Evolutionary conservation across 345 rosid genomes (phyloP).

Genomic region (Gossypium mustelinum): DNA sequence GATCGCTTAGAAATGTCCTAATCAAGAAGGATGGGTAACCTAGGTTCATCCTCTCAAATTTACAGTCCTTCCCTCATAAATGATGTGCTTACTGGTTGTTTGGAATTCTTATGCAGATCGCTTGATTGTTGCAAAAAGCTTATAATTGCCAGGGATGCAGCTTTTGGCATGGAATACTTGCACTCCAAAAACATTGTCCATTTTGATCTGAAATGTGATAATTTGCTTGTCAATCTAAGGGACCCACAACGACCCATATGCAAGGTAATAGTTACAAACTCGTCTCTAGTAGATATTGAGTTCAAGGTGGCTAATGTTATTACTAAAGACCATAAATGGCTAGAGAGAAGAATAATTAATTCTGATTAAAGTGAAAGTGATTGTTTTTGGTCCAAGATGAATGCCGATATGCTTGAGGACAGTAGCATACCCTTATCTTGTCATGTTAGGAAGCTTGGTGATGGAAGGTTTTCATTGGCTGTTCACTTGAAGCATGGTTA

Average conservation of each 20-base stretch:
- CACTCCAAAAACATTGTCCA: slow-evolving; percentile 66
- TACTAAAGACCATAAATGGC: slow-evolving; percentile 5
- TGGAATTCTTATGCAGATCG: slow-evolving; percentile 33
- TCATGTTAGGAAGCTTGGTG: neutral
- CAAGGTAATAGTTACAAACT: slow-evolving; percentile 36
- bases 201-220: slow-evolving; percentile 66
- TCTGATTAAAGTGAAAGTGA: neutral
- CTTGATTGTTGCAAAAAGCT: slow-evolving; percentile 50
- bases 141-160: slow-evolving; percentile 66
- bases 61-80: neutral
- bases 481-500: neutral
- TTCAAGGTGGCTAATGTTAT: neutral
- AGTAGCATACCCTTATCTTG: neutral
- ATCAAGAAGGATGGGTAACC: slow-evolving; percentile 52
- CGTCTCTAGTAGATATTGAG: neutral
- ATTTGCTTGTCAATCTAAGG: slow-evolving; percentile 58
- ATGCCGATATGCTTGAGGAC: neutral
- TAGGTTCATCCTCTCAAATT: neutral
- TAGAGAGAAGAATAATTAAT: neutral
- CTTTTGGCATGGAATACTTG: slow-evolving; percentile 80
- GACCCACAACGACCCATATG: slow-evolving; percentile 67
- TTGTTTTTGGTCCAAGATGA: neutral
- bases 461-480: neutral
- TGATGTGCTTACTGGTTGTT: neutral
- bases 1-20: slow-evolving; percentile 64